Evolutionary conservation across 208 protist genomes (phyloP).

Genomic region (Acanthamoeba triangularis): DNA sequence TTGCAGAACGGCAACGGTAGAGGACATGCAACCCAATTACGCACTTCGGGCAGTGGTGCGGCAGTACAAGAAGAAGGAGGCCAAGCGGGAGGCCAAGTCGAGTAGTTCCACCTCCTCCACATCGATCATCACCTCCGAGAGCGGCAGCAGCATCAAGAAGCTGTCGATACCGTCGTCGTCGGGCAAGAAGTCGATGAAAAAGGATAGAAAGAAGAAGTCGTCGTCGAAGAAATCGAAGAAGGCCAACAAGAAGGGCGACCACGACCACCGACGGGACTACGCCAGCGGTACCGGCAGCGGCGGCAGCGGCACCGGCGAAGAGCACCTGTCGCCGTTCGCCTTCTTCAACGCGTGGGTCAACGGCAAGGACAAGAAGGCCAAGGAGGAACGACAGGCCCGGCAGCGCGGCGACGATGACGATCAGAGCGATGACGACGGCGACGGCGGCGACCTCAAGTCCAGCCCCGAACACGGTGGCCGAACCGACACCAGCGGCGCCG

Average conservation of each 20-base stretch:
- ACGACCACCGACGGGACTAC: background rate
- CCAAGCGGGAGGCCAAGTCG: background rate
- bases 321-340: constrained; percentile 35
- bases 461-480: background rate
- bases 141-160: background rate
- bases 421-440: background rate
- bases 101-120: background rate
- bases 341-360: constrained; percentile 71
- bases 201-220: background rate
- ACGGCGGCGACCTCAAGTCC: background rate
- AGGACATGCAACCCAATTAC: constrained; percentile 37
- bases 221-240: background rate
- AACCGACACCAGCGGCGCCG: background rate
- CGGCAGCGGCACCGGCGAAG: background rate
- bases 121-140: background rate
- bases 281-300: background rate
- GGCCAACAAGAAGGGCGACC: background rate
- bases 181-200: background rate
- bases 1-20: background rate
- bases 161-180: background rate
- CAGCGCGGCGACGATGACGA: constrained; percentile 10
- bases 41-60: constrained; percentile 33
- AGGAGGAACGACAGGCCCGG: constrained; percentile 47
- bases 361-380: constrained; percentile 60
- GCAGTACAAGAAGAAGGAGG: constrained; percentile 43